A percentile compares a stretch with the other conserved stretches of the same genome.
Evolutionary conservation across 2,329 filamentous ascomycete genomes (phyloP).

Genomic region (Dothistroma pini): DNA sequence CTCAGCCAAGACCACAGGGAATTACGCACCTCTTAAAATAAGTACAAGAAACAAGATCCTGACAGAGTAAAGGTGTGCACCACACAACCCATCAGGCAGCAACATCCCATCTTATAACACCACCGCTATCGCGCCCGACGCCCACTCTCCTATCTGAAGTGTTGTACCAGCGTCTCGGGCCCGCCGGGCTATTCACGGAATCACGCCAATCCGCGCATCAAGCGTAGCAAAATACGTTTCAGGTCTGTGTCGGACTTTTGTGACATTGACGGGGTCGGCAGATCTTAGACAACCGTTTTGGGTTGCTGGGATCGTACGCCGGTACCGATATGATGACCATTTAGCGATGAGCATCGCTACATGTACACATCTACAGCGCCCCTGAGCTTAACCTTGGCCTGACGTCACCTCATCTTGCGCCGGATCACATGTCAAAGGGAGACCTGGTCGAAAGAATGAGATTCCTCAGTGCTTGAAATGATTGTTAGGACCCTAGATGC

Average conservation of each 20-base stretch:
- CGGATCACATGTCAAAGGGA: not conserved
- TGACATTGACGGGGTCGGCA: conserved; percentile 2
- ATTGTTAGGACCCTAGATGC: not conserved
- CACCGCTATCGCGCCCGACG: not conserved
- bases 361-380: too few species aligned
- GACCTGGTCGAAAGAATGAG: not conserved
- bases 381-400: not conserved
- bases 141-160: conserved; percentile 1
- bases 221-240: conserved; percentile 5
- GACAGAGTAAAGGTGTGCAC: not conserved
- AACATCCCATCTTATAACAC: not conserved
- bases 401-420: conserved; percentile 1
- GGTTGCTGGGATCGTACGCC: not conserved
- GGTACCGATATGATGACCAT: not conserved
- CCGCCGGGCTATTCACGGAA: not conserved
- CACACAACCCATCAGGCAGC: not conserved
- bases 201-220: conserved; percentile 8
- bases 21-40: not conserved
- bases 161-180: conserved; percentile 2
- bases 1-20: not conserved
- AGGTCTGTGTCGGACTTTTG: not conserved
- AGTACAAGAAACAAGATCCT: conserved; percentile 2
- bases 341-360: not conserved
- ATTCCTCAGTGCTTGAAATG: not conserved
- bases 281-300: not conserved